Base-by-base conservation (phyloP, 371 early-diverging fungal genomes). In the Mortierella sp. region DNA sequence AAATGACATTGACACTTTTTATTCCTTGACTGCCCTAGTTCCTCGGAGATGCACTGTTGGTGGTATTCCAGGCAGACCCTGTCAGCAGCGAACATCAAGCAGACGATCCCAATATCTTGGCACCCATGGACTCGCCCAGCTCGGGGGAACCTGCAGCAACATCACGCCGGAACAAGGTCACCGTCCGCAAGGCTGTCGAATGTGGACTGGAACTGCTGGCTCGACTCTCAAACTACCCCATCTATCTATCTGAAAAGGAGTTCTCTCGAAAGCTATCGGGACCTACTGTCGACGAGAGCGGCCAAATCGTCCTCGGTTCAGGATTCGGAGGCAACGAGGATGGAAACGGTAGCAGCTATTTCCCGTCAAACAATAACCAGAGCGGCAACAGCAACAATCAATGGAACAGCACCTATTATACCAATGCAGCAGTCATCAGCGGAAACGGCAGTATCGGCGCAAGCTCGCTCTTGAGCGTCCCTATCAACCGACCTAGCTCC, bases 41-140 rank as follows among this genome's bases (percentile, higher is more conserved):
- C 76, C 85, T 91, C 4, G 92, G 92, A n/a, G 92, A 91, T 77
- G 92, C 92, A 1, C 88, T 91, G 2, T 74, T 91, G 26, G 92
- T 91, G n/a, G 87, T 90, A 39, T 91, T 91, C 45, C 92, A 91
- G 64, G 72, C 87, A 41, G 88, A 86, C 43, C 73, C 85, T 29
- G 74, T 52, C 26, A 4, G 24, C 55, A 4, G 66, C 71, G 40
- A 76, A 22, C 44, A 71, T 40, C 64, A 41, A 34, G 37, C 37
- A 19, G 31, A 26, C 9, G 37, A 31, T 14, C 5, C 50, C 4
- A 66, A 44, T 24, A 41, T 68, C 31, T 43, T 53, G 4, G 52
- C 74, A 5, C 34, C 58, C 22, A 58, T 58, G 58, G 58, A 58
- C 71, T 74, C 63, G 24, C 78, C 37, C 64, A 55, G 19, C n/a